Conservation (phyloP, 495 filamentous ascomycete genomes). For the Elasticomyces elasticus region DNA sequence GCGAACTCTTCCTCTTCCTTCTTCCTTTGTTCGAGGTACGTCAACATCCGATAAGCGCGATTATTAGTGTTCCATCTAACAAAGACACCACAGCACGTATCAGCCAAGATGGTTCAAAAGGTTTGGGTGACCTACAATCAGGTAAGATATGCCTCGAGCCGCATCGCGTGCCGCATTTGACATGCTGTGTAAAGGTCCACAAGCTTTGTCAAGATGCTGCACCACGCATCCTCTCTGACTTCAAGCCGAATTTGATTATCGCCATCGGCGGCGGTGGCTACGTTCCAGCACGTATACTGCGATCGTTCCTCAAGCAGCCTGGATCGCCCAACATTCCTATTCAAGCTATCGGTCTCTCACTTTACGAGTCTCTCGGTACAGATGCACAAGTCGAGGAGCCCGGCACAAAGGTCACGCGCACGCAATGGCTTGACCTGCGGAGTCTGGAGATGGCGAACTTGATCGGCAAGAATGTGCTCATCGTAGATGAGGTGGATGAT, state of each 20-base stretch:
- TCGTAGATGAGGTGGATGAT: conserved; percentile 98
- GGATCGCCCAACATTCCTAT: conserved; percentile 93
- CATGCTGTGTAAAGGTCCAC: conserved; percentile 57
- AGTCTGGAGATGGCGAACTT: conserved; percentile 83
- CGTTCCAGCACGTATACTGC: conserved; percentile 91
- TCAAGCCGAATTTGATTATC: conserved; percentile 92
- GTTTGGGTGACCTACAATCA: conserved; percentile 93
- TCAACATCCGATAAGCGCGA: background rate
- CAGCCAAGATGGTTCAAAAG: conserved; percentile 67
- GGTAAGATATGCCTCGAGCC: conserved; percentile 26
- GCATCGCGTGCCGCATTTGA: background rate
- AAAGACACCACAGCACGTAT: background rate
- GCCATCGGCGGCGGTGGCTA: conserved; percentile 97
- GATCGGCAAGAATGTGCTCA: conserved; percentile 93
- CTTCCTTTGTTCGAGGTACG: conserved; percentile 10
- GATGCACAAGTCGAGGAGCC: conserved; percentile 55
- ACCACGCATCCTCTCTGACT: conserved; percentile 64
- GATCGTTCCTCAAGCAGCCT: conserved; percentile 89
- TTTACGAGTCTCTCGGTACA: conserved; percentile 73
- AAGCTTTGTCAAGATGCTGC: conserved; percentile 87
- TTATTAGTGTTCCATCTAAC: background rate
- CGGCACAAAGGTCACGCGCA: conserved; percentile 91
- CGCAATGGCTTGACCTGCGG: conserved; percentile 93
- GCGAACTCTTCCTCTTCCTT: background rate
- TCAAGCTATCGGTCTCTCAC: conserved; percentile 94